Percentiles rank a stretch among this genome's conserved stretches.
Evolutionary conservation across 2,329 filamentous ascomycete species (phyloP).

Genomic region (Hypoxylon sp.): DNA sequence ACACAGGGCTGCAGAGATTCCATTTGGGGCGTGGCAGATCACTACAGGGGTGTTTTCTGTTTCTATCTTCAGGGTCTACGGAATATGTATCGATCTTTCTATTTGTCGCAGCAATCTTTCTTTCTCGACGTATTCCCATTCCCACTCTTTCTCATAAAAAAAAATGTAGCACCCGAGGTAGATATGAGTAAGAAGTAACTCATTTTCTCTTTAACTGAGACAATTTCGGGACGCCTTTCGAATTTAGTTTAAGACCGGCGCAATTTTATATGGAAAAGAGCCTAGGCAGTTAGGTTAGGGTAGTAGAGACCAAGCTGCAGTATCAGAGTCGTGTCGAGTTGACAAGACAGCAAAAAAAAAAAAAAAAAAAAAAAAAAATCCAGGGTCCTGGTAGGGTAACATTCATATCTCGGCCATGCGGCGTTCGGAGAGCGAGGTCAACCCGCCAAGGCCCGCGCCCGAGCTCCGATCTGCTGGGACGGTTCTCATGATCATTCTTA

Average conservation of each 20-base stretch:
- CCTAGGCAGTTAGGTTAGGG: not conserved
- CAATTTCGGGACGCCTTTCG: conserved; percentile 14
- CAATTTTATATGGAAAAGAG: conserved; percentile 16
- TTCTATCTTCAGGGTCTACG: not conserved
- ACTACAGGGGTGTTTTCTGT: conserved; percentile 25
- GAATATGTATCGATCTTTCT: not conserved
- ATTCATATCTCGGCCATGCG: conserved; percentile 18
- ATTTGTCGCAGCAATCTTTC: conserved; percentile 2
- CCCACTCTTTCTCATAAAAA: not conserved
- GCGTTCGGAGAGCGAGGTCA: conserved; percentile 36
- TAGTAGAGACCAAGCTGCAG: not conserved
- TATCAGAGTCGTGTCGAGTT: not conserved
- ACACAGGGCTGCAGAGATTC: conserved; percentile 37
- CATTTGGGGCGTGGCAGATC: conserved; percentile 20
- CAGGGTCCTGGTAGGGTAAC: conserved; percentile 22
- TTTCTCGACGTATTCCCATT: not conserved
- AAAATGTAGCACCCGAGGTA: not conserved
- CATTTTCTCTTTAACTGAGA: conserved; percentile 22
- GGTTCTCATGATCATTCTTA: conserved; percentile 28
- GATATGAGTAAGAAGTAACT: conserved; percentile 34
- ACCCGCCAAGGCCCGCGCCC: conserved; percentile 20
- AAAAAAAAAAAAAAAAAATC: not conserved
- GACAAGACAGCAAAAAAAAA: not conserved
- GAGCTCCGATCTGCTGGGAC: conserved; percentile 34
- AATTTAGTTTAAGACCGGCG: conserved; percentile 17